Evolutionary conservation across 192 early-diverging fungal species (phyloP), one percentile per base, ranked within the genome.

Genomic region (Coemansia sp.): DNA sequence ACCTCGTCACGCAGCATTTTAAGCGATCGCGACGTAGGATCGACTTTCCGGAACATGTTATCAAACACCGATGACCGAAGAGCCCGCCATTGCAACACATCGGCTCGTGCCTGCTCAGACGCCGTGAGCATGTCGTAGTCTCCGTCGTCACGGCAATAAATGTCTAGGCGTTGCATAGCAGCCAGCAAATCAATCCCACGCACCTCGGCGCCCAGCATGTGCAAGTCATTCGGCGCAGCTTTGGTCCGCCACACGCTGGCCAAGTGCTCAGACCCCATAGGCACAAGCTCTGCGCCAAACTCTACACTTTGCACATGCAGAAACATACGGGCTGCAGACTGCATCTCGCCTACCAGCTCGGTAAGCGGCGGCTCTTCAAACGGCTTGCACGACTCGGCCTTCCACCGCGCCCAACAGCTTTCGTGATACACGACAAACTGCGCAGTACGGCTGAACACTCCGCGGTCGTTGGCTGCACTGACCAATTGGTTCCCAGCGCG

Each of bases 371-470:
- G 58, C 53, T 85, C 52, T 62, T 94, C 92, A 73, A 93, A 93
- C 6, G 85, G 64, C 43, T 82, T 80, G 73, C 94, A 96, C 8
- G 83, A 86, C 53, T 85, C 87, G 47, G 86, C 79, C 62, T 96
- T 96, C 93, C 93, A 95, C 65, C 84, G 81, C 17, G 90, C 85
- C 94, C 93, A 94, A 56, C 83, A 82, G 16, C 80, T 62, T 47
- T 97, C 94, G 62, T 91, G 87, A 22, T 77, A 80, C 11, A 97
- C 64, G 1, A 94, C 77, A 22, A 83, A 85, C 27, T 84, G 67
- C 4, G 92, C 81, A 2, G 89, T 90, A 23, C 84, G 87, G 8
- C 82, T 72, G 55, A 92, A 93, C 41, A 77, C 61, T 4, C 77
- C 79, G 6, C 88, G 89, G 63, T 87, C 81, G 49, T 87, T 83